Percentiles rank a stretch among this genome's conserved stretches.
Conservation (phyloP, 1,284 basidiomycete genomes). For the Sanguinoderma infundibulare region DNA sequence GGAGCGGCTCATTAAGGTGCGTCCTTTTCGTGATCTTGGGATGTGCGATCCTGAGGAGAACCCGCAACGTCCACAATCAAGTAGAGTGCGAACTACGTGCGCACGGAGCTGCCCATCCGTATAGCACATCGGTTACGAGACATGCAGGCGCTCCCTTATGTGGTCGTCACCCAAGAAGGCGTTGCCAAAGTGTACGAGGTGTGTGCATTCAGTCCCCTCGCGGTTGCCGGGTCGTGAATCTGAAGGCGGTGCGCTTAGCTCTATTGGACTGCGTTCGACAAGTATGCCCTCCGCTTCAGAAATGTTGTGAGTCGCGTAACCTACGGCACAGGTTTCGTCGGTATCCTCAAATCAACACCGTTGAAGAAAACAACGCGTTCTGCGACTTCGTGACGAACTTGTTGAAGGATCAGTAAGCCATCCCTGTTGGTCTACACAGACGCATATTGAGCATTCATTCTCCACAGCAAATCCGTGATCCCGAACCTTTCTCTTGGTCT, state of each 20-base stretch:
- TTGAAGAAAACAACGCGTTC: constrained; percentile 81
- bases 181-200: constrained; percentile 88
- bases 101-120: constrained; percentile 86
- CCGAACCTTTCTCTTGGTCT: constrained; percentile 79
- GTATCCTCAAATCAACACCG: constrained; percentile 74
- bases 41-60: not conserved
- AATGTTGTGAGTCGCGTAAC: constrained; percentile 22
- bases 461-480: constrained; percentile 69
- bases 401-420: constrained; percentile 76
- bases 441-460: not conserved
- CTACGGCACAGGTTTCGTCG: constrained; percentile 63
- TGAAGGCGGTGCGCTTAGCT: constrained; percentile 46
- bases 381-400: constrained; percentile 72
- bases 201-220: constrained; percentile 26
- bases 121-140: constrained; percentile 90
- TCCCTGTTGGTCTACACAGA: not conserved
- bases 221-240: not conserved
- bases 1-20: constrained; percentile 73
- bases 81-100: constrained; percentile 88
- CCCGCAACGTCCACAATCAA: not conserved
- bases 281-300: constrained; percentile 45
- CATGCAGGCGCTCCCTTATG: constrained; percentile 85
- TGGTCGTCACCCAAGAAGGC: constrained; percentile 87
- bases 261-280: constrained; percentile 84
- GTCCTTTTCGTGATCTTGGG: constrained; percentile 12